These are phyloP conservation scores for Oryza nivara DNA, from an alignment of 176 grass and related monocot genomes.

Conservation along the genomic window DNA sequence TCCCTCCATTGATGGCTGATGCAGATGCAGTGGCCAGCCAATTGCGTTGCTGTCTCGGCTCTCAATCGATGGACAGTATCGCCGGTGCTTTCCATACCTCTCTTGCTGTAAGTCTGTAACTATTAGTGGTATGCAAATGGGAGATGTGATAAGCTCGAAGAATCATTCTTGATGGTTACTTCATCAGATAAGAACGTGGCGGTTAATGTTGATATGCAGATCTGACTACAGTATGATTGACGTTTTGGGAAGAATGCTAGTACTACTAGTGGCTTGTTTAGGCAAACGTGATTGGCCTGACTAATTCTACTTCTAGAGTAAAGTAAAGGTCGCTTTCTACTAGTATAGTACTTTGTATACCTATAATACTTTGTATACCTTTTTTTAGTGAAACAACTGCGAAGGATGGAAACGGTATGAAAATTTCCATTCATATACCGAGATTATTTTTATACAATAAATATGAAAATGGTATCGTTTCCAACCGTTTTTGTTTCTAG, in stretches of 20 bases:
- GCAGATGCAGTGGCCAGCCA: background rate
- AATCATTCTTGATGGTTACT: background rate
- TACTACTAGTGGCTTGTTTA: background rate
- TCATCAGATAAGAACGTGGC: slow-evolving; percentile 22
- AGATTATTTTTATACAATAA: too few species aligned
- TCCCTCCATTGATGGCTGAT: background rate
- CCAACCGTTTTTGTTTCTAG: too few species aligned
- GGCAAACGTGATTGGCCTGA: background rate
- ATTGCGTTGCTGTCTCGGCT: background rate
- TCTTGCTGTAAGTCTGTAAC: background rate
- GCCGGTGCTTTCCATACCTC: too few species aligned
- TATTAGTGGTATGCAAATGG: background rate
- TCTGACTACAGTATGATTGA: background rate
- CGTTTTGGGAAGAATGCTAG: background rate
- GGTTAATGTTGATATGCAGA: background rate
- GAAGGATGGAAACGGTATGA: too few species aligned
- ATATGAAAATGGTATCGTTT: too few species aligned
- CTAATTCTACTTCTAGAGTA: background rate
- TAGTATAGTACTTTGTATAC: background rate
- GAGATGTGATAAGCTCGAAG: slow-evolving; percentile 5
- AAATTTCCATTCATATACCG: too few species aligned
- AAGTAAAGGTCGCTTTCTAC: background rate
- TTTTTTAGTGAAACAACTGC: too few species aligned
- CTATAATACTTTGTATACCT: too few species aligned
- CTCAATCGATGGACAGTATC: background rate